Conservation (phyloP, 2,329 filamentous ascomycete species). For the Aspergillus brasiliensis region DNA sequence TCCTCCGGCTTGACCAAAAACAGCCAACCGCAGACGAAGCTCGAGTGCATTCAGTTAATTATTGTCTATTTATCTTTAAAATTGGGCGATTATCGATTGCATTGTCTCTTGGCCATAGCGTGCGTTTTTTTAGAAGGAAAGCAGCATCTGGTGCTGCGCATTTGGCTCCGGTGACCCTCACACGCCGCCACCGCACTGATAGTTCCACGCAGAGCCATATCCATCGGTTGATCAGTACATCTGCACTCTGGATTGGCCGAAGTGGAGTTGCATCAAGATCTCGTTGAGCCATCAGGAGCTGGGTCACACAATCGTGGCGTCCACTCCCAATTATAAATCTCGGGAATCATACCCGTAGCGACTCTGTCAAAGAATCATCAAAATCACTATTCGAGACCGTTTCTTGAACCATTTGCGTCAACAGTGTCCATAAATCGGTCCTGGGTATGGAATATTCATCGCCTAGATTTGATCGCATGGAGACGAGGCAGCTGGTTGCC, state of each 20-base stretch:
- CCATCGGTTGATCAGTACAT: conserved; percentile 3
- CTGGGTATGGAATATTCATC: no score
- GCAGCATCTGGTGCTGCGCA: neutral
- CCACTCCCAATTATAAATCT: neutral
- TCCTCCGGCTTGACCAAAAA: neutral
- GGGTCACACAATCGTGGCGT: neutral
- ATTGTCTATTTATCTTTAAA: neutral
- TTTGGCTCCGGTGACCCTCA: neutral
- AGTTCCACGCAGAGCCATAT: neutral
- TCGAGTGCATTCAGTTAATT: neutral
- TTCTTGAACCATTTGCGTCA: neutral
- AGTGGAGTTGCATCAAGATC: neutral
- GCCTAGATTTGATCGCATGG: neutral
- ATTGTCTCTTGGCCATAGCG: neutral
- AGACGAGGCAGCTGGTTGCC: neutral
- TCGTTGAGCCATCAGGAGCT: neutral
- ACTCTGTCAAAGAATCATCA: neutral
- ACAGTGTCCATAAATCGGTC: neutral
- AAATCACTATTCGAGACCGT: neutral
- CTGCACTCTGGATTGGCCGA: neutral
- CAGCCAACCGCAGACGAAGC: neutral
- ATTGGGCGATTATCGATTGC: neutral
- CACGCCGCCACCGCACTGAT: neutral
- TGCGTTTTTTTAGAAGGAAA: neutral
- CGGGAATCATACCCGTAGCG: neutral